Evolutionary conservation across 192 early-diverging fungal species (phyloP), one percentile per base, ranked within the genome.

Genomic region (Backusella australiensis): DNA sequence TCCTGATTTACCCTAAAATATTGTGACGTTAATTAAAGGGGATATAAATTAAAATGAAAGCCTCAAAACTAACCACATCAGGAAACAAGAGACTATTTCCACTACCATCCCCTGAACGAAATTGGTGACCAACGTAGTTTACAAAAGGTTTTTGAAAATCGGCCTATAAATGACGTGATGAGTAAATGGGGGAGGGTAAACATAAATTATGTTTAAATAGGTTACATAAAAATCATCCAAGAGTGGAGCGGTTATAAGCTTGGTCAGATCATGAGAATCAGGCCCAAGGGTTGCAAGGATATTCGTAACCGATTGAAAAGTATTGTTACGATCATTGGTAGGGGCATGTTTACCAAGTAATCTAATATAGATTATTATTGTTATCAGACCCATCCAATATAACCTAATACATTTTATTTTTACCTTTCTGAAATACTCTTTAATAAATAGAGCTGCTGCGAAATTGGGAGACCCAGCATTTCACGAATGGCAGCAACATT

Each of bases 41-140:
- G 34, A 34, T 1, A 34, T 17, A 19, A 35, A 35, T 19, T n/a
- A 36, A 36, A 36, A 32, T 32, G 32, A 32, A 32, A 32, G 32
- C 2, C 2, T 11, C 7, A 36, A 41, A 26, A 76, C 75, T 76
- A 70, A 76, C 75, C 32, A 56, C 66, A 19, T 76, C 67, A 38
- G 75, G 75, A 56, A 76, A 35, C 15, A 76, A 52, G 17, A 76
- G 12, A 76, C 75, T 76, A 21, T 76, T 76, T 26, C 49, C 67
- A 59, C 75, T 76, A 52, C 75, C 75, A 35, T 76, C 75, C 3
- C 67, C 75, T 46, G 75, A 68, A 8, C 75, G 68, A 19, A 52
- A 76, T 49, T 76, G 49, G 12, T 76, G 52, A 5, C 75, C 75
- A 38, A 76, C 75, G 42, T 76, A 76, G 32, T 69, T 76, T 68